These are phyloP conservation scores for Phialocephala subalpina DNA, from an alignment of 2,329 filamentous ascomycete genomes.

Conservation along the genomic window DNA sequence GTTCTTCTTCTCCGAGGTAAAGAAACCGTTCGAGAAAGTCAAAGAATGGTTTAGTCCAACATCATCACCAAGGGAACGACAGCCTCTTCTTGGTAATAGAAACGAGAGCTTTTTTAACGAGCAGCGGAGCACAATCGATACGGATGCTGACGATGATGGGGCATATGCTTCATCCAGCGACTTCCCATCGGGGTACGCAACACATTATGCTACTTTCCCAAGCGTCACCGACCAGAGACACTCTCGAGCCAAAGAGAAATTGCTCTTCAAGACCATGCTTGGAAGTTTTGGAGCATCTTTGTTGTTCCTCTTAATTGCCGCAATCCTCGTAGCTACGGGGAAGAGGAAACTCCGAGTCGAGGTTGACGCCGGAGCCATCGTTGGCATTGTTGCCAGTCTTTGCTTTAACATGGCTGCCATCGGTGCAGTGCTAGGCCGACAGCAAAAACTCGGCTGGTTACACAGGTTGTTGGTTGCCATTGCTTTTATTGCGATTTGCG, in stretches of 20 bases:
- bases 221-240: slow-evolving; percentile 60
- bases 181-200: slow-evolving; percentile 59
- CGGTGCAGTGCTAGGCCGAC: slow-evolving; percentile 63
- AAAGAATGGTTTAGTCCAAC: slow-evolving; percentile 56
- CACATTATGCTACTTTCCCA: slow-evolving; percentile 62
- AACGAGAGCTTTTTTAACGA: slow-evolving; percentile 32
- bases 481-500: slow-evolving; percentile 54
- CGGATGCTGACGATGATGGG: slow-evolving; percentile 53
- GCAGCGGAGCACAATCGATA: slow-evolving; percentile 40
- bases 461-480: slow-evolving; percentile 54
- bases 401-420: slow-evolving; percentile 69
- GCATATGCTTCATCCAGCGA: slow-evolving; percentile 59
- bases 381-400: slow-evolving; percentile 73
- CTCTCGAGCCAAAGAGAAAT: slow-evolving; percentile 58
- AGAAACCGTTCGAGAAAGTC: slow-evolving; percentile 57
- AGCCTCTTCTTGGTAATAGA: slow-evolving; percentile 38
- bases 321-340: slow-evolving; percentile 72
- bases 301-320: slow-evolving; percentile 69
- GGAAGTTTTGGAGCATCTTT: slow-evolving; percentile 66
- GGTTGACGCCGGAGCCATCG: slow-evolving; percentile 76
- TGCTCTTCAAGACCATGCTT: slow-evolving; percentile 62
- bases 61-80: slow-evolving; percentile 37
- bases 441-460: slow-evolving; percentile 51
- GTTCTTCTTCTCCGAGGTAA: slow-evolving; percentile 56
- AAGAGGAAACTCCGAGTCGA: slow-evolving; percentile 72